Conservation (phyloP, 75 land plant genomes). For the Isoetes taiwanensis region DNA sequence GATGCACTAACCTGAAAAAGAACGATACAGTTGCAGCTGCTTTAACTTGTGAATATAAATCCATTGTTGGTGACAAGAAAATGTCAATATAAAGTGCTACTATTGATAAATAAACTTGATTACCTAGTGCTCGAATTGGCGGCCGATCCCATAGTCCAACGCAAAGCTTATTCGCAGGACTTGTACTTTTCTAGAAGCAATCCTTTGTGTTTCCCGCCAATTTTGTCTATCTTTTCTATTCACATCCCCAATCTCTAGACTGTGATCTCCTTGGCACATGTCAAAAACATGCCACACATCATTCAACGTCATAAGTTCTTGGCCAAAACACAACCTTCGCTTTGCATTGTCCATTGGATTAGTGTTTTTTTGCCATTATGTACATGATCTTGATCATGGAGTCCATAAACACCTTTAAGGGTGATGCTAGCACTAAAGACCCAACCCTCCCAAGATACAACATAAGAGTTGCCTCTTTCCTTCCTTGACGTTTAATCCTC, state of each 20-base stretch:
- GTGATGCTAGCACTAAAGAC: too few relatives aligned
- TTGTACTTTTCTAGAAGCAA: not conserved
- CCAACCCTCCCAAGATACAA: slow-evolving; percentile 1
- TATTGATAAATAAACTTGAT: not conserved
- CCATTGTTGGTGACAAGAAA: not conserved
- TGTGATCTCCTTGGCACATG: not conserved
- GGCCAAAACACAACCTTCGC: not conserved
- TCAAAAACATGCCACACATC: not conserved
- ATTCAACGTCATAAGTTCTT: slow-evolving; percentile 4
- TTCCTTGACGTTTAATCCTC: not conserved
- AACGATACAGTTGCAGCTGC: not conserved
- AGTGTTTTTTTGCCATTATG: not conserved
- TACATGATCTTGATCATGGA: slow-evolving; percentile 2
- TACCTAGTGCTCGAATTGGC: not conserved
- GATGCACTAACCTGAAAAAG: slow-evolving; percentile 2
- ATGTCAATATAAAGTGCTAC: not conserved
- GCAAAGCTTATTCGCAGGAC: not conserved
- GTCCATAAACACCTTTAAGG: too few relatives aligned
- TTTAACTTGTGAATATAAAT: not conserved
- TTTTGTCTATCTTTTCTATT: not conserved
- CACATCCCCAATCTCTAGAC: not conserved
- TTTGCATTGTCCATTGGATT: slow-evolving; percentile 1
- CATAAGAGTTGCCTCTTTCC: not conserved
- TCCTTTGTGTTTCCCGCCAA: not conserved
- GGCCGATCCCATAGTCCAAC: not conserved